Evolutionary conservation across 2,329 filamentous ascomycete genomes (phyloP), one percentile per base, ranked within the genome.

Genomic region (Arthroderma uncinatum): DNA sequence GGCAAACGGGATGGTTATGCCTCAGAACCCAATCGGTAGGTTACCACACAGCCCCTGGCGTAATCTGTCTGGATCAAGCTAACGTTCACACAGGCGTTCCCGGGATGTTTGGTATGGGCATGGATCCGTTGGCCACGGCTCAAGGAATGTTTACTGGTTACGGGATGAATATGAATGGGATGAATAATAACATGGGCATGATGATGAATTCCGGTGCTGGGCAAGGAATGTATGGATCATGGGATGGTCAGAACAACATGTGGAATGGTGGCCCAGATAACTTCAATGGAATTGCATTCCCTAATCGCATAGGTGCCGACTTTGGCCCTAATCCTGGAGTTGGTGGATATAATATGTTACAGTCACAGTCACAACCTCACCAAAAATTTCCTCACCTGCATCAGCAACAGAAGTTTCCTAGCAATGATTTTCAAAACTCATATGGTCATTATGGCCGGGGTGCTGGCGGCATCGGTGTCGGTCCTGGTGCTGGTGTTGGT

Each of bases 21-120:
- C 86, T 79, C 86, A 72, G 80, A 86, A 86, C 55, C 89, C 92
- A 83, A 95, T 96, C 87, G 87, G 91, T 96, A 82, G 69, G 87
- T 78, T 52, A 8, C 9, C 3, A 39, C 36, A 36, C 10, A 10
- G n/a, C n/a, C 10, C 33, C 7, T 28, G 23, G 16, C 2, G 4
- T 10, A 5, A 21, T n/a, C n/a, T 56, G 25, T n/a, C 30, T 10
- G 9, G 30, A 8, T 47, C 34, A 23, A 14, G n/a, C 23, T 23
- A 36, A 30, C 62, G 54, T 36, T n/a, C 55, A 39, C 37, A 59
- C 44, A 61, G 59, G 54, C 21, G 33, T 62, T 23, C 1, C 63
- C 87, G 87, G 83, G 68, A 91, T 93, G 86, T 77, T 85, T 64
- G 82, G 82, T 67, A 89, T 92, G 85, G 79, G 79, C 70, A 91